Percentiles rank a stretch among this genome's conserved stretches.
phyloP scores from a whole-genome alignment of 805 yeast genomes.

The Saccharomycopsis fermentans region DNA sequence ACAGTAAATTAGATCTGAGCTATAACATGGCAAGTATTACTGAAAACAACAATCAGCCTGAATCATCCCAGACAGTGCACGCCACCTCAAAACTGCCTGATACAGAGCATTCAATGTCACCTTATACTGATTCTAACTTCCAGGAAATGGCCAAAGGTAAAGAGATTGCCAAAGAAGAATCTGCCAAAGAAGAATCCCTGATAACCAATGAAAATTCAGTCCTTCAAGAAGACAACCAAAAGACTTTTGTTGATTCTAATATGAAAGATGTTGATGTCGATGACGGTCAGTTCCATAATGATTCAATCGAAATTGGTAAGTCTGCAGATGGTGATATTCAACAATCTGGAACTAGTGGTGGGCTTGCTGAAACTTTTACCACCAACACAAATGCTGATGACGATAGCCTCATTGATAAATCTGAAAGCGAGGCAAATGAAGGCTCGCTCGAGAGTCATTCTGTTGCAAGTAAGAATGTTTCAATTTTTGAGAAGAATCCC shows the following conservation, averaged over 20 bases:
- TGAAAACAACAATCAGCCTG: background rate
- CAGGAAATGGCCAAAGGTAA: background rate
- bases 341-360: background rate
- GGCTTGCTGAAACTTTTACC: no score
- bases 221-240: background rate
- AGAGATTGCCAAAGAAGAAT: background rate
- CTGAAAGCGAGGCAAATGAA: background rate
- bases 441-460: background rate
- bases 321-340: background rate
- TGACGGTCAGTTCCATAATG: background rate
- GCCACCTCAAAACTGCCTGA: no score
- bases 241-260: background rate
- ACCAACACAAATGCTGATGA: background rate
- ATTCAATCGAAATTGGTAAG: background rate
- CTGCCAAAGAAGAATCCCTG: no score
- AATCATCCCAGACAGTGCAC: background rate
- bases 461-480: background rate
- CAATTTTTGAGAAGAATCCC: background rate
- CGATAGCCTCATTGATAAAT: background rate
- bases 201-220: background rate
- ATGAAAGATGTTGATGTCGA: background rate
- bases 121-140: background rate
- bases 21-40: background rate
- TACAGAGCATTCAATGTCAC: background rate
- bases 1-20: background rate